Conservation (phyloP, 148 eudicot genomes). For the Rhododendron simsii region DNA sequence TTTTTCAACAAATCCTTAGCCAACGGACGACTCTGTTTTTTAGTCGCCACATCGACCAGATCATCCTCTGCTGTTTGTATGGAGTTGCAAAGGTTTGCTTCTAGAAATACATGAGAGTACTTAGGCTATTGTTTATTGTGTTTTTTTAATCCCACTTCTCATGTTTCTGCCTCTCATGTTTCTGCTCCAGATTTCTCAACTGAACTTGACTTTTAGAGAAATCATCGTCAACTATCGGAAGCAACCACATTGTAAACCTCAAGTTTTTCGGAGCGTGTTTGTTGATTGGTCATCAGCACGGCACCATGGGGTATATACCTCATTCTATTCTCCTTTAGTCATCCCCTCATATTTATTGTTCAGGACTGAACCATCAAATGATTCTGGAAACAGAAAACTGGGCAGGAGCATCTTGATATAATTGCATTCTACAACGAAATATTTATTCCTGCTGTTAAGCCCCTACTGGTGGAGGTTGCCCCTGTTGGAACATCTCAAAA, state of each 20-base stretch:
- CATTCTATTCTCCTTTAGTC: not conserved
- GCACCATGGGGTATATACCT: slow-evolving; percentile 53
- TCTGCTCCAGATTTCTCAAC: slow-evolving; percentile 64
- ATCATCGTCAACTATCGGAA: slow-evolving; percentile 79
- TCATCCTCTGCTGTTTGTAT: slow-evolving; percentile 85
- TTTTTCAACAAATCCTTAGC: slow-evolving; percentile 74
- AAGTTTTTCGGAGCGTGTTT: slow-evolving; percentile 84
- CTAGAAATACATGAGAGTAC: not conserved
- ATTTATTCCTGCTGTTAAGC: slow-evolving; percentile 83
- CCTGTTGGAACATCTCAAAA: slow-evolving; percentile 40
- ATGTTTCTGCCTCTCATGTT: slow-evolving; percentile 13
- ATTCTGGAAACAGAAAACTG: slow-evolving; percentile 53
- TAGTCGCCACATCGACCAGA: slow-evolving; percentile 89
- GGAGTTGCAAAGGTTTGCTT: slow-evolving; percentile 94
- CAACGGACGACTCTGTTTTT: slow-evolving; percentile 73
- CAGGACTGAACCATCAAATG: slow-evolving; percentile 14
- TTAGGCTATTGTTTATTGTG: not conserved
- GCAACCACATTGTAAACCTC: slow-evolving; percentile 90
- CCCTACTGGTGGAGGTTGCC: slow-evolving; percentile 77
- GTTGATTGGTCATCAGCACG: slow-evolving; percentile 77
- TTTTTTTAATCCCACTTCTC: not conserved
- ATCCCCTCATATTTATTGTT: not conserved
- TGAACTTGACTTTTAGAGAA: slow-evolving; percentile 76
- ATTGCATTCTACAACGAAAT: slow-evolving; percentile 91
- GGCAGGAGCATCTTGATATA: slow-evolving; percentile 86